Conservation (phyloP, 257 asterid genomes). For the Thymus mandschuricus region DNA sequence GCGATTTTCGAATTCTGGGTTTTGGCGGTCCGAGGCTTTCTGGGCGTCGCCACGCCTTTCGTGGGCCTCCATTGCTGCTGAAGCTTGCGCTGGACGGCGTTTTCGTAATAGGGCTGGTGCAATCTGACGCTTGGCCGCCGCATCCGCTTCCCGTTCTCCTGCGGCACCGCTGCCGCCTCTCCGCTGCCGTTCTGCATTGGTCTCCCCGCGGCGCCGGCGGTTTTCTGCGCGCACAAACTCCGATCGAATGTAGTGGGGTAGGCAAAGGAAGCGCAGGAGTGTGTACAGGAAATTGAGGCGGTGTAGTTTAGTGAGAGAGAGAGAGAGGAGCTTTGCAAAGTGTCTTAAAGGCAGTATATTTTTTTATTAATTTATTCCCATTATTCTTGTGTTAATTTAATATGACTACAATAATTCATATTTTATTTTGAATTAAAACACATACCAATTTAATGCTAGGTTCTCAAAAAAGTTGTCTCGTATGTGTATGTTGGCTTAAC, state of each 20-base stretch:
- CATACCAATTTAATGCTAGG: too few relatives aligned
- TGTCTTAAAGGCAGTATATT: too few relatives aligned
- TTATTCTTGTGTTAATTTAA: too few relatives aligned
- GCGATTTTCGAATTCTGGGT: slow-evolving; percentile 22
- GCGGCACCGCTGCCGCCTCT: slow-evolving; percentile 23
- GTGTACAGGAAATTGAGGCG: not conserved
- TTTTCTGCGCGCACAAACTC: not conserved
- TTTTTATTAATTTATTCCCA: too few relatives aligned
- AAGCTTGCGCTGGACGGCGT: slow-evolving; percentile 35
- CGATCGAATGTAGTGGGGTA: not conserved
- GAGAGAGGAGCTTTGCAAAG: not conserved
- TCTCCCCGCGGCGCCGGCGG: slow-evolving; percentile 1
- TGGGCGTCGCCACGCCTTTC: slow-evolving; percentile 29
- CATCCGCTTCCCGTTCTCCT: slow-evolving; percentile 38
- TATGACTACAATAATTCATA: too few relatives aligned
- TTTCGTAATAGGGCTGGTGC: slow-evolving; percentile 47
- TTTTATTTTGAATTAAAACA: too few relatives aligned
- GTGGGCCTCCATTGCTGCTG: slow-evolving; percentile 36
- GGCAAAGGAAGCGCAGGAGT: too few relatives aligned
- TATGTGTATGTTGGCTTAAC: too few relatives aligned
- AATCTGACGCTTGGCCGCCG: slow-evolving; percentile 58
- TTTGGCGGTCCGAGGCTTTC: slow-evolving; percentile 32
- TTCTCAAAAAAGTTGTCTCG: too few relatives aligned
- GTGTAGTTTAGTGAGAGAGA: not conserved
- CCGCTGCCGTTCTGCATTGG: slow-evolving; percentile 38